Evolutionary conservation across 441 rosid species (phyloP), one percentile per base, ranked within the genome.

Genomic region (Metrosideros polymorpha): DNA sequence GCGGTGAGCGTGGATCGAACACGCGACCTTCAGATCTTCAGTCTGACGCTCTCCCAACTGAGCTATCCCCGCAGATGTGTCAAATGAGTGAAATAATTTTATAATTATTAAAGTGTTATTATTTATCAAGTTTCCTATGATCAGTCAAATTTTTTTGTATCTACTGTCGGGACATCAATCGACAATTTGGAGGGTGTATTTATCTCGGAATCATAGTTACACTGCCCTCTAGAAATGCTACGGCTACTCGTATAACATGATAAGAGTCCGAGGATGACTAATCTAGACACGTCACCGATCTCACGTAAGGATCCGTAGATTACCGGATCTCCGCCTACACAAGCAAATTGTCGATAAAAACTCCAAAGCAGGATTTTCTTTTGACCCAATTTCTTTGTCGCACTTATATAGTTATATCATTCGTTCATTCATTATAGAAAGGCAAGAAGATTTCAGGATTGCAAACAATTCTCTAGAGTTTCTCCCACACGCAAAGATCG

Each of bases 31-130:
- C 79, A 71, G 86, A 84, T 84, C 86, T 84, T 84, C 86, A 63
- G 86, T 59, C 86, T 84, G 86, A 84, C 86, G 86, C 86, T 61
- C 86, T 84, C 86, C 86, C 86, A 84, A 84, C 86, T 84, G 82
- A 84, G 86, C 86, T 84, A 84, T 84, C 79, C 86, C 86, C 86
- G 82, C 86, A 0, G 22, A 0, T 13, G 18, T 14, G 13, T 2
- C 1, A 52, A 6, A 6, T 8, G 2, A 0, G 22, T 6, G 22
- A 18, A 22, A 22, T 19, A 8, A 0, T 53, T 22, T 7, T 22
- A 53, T 53, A n/a, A n/a, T n/a, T n/a, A n/a, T n/a, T n/a, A n/a
- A n/a, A n/a, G n/a, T n/a, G n/a, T n/a, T n/a, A n/a, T n/a, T n/a
- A n/a, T n/a, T n/a, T n/a, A n/a, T n/a, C n/a, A 24, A 24, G 13